Evolutionary conservation across 2,329 filamentous ascomycete species (phyloP), one percentile per base, ranked within the genome.

Genomic region (Colletotrichum sp.): DNA sequence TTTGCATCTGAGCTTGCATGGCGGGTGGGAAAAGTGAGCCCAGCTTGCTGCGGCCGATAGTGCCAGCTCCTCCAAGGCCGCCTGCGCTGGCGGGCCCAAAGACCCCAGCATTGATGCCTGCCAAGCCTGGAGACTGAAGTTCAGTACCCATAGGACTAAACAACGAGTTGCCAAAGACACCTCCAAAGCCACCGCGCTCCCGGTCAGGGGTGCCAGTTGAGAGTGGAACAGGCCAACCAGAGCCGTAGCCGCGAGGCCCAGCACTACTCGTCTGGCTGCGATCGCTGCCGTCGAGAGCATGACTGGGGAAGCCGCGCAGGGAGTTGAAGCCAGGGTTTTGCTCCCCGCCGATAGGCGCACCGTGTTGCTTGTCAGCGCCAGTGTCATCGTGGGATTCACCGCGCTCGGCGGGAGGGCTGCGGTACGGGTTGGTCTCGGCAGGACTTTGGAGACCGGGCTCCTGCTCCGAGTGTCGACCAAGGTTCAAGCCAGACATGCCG

Each of bases 341-440:
- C 65, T 91, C 86, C 81, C 87, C 81, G 78, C 87, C 82, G 48
- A 88, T 88, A 70, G 90, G 88, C 64, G 89, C 87, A 30, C 89
- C 90, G 68, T 88, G 87, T 15, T 85, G 82, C 66, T 86, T 86
- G 9, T 90, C 88, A 15, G 88, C 86, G 39, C 83, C 81, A 64
- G 89, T 88, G 61, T 90, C 88, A 19, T 91, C 91, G 64, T 95
- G 91, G 22, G 91, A 90, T 72, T 94, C 92, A 7, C 87, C 88
- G 60, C 92, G 92, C 30, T 96, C 94, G 48, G 93, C 94, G 9
- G 94, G 92, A 4, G 97, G 97, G 83, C 96, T 98, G 78, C 96
- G 95, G 82, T 97, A 99, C 3, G 97, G 97, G 82, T 99, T 99
- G 5, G 97, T 98, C 81, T 98, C 95, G 0, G 96, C 97, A 13